Base-by-base conservation (phyloP, 2,329 filamentous ascomycete genomes). In the Alternaria dauci region DNA sequence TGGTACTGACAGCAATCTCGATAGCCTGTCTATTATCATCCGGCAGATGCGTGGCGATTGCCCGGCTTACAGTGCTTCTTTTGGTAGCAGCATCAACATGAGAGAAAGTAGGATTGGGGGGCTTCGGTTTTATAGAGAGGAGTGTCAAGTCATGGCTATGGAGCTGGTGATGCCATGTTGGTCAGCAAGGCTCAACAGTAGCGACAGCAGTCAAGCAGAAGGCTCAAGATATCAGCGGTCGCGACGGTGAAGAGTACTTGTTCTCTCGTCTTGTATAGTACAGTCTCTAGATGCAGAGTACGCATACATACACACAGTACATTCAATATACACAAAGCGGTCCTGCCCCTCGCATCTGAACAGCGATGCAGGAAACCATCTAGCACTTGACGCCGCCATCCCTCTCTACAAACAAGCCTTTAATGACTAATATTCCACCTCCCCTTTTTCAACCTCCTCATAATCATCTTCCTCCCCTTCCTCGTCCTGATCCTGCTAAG, bases 391-490 rank as follows among this genome's bases (percentile, higher is more conserved):
- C 18, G 18, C 16, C 34, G 14, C 12, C 34, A 14, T 5, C 34
- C 16, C 34, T 38, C 34, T 38, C 34, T 8, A 38, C 28, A 20
- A 8, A 32, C 25, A 30, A 5, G 8, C 8, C 5, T 42, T 30
- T 6, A 77, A 68, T 78, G 76, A 55, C 74, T 77, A 62, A 78
- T 54, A 52, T 74, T 78, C 71, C 68, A 71, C 74, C 86, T 81
- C 25, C 84, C 83, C 81, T 86, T 88, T 57, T 81, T 72, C 69
- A 80, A 78, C 73, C 87, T 80, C 71, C 86, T 80, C 76, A 81
- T 82, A 65, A 89, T 66, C 50, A 84, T 79, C 74, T 82, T 82
- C 70, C 84, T 78, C 25, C 87, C 87, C 52, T 81, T 84, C 70
- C 83, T 81, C 23, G 81, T 81, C 70, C 80, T 80, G 62, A 87